Evolutionary conservation across 306 rosid species (phyloP).

Genomic region (Carpinus viminea): DNA sequence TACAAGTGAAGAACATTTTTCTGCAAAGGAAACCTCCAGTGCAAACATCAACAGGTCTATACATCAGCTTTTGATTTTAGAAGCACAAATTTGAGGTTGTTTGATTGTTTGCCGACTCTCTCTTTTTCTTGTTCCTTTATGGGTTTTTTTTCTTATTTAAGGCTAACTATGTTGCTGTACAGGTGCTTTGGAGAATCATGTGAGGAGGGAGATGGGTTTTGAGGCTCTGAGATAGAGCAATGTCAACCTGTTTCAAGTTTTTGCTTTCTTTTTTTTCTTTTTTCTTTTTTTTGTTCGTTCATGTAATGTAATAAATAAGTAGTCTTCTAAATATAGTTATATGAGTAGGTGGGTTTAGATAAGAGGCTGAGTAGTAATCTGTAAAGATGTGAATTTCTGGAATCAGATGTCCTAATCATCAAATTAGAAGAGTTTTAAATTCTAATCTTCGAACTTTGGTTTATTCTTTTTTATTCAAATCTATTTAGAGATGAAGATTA

Average conservation of each 20-base stretch:
- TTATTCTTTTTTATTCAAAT: slow-evolving; percentile 13
- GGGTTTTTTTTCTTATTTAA: slow-evolving; percentile 25
- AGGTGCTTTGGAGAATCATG: slow-evolving; percentile 72
- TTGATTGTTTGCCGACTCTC: slow-evolving; percentile 21
- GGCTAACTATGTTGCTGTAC: slow-evolving; percentile 53
- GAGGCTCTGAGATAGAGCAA: slow-evolving; percentile 49
- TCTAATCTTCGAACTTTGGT: slow-evolving; percentile 44
- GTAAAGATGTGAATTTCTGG: slow-evolving; percentile 42
- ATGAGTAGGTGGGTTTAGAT: slow-evolving; percentile 39
- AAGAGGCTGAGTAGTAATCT: slow-evolving; percentile 40
- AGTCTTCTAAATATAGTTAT: slow-evolving; percentile 41
- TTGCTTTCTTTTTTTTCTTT: slow-evolving; percentile 32
- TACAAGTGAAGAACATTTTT: background rate
- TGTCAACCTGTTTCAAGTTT: slow-evolving; percentile 48
- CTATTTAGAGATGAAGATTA: slow-evolving; percentile 19
- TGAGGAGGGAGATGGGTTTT: slow-evolving; percentile 65
- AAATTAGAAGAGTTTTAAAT: slow-evolving; percentile 29
- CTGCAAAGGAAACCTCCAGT: background rate
- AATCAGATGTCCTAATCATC: slow-evolving; percentile 45
- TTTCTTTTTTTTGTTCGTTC: background rate
- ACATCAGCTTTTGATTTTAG: background rate
- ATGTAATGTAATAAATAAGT: slow-evolving; percentile 42
- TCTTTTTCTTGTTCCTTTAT: slow-evolving; percentile 14
- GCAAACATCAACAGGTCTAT: background rate
- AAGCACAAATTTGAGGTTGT: slow-evolving; percentile 2